Evolutionary conservation across 495 filamentous ascomycete species (phyloP).

Genomic region (Cercophora sp.): DNA sequence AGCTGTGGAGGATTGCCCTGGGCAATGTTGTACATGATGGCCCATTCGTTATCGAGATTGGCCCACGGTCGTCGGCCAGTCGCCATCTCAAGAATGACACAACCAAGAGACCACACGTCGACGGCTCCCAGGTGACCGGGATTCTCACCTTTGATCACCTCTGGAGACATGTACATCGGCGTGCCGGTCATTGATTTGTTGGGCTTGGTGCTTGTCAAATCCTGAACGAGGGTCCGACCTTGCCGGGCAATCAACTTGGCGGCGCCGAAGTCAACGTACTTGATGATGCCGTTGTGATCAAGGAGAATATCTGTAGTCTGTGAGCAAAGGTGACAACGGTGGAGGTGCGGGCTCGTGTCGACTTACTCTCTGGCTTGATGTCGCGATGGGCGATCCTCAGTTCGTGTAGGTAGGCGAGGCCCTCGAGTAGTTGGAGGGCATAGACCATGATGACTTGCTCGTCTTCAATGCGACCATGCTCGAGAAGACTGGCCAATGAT

Average conservation of each 20-base stretch:
- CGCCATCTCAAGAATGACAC: conserved; percentile 96
- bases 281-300: conserved; percentile 96
- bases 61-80: conserved; percentile 95
- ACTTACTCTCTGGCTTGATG: conserved; percentile 95
- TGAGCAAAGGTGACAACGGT: conserved; percentile 10
- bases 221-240: conserved; percentile 76
- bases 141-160: conserved; percentile 87
- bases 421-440: conserved; percentile 90
- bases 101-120: conserved; percentile 95
- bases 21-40: conserved; percentile 99
- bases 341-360: not conserved
- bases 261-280: conserved; percentile 97
- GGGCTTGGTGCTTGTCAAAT: conserved; percentile 56
- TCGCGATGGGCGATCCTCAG: conserved; percentile 88
- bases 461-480: conserved; percentile 95
- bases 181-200: conserved; percentile 95
- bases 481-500: conserved; percentile 82
- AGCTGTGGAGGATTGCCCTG: conserved; percentile 89
- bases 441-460: conserved; percentile 98
- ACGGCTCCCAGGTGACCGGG: conserved; percentile 76
- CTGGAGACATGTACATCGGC: conserved; percentile 99
- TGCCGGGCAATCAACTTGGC: conserved; percentile 96
- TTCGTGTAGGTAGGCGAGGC: conserved; percentile 91
- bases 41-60: conserved; percentile 98
- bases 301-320: conserved; percentile 74